Percentiles rank a stretch among this genome's conserved stretches.
These are phyloP conservation scores for Ulota crispa DNA, from an alignment of 225 moss, liverwort and hornwort genomes.

Conservation along the genomic window DNA sequence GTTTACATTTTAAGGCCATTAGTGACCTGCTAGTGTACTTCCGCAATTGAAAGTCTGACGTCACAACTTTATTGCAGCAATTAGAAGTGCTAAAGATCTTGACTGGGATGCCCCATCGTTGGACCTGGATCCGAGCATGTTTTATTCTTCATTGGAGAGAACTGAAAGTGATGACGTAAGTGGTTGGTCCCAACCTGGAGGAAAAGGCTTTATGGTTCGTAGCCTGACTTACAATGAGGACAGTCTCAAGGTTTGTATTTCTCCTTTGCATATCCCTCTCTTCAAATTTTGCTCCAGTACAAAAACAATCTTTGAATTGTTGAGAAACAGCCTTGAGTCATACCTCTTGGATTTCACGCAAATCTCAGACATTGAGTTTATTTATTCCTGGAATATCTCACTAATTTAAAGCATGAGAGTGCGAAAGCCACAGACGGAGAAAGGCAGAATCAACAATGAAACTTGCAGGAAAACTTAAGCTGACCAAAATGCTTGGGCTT, in stretches of 20 bases:
- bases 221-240: constrained; percentile 61
- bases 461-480: not conserved
- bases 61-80: constrained; percentile 34
- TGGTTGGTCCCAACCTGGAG: constrained; percentile 72
- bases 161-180: constrained; percentile 44
- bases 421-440: not conserved
- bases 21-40: not conserved
- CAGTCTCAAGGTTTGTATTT: constrained; percentile 58
- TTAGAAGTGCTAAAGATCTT: constrained; percentile 51
- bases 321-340: not conserved
- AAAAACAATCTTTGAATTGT: not conserved
- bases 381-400: not conserved
- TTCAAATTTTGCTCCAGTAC: not conserved
- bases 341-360: not conserved
- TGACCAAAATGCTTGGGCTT: not conserved
- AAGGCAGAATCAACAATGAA: not conserved
- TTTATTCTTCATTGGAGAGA: constrained; percentile 47
- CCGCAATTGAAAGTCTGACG: constrained; percentile 3
- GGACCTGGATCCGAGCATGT: constrained; percentile 46
- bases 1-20: not conserved
- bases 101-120: constrained; percentile 30
- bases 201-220: constrained; percentile 69
- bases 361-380: not conserved
- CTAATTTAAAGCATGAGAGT: not conserved
- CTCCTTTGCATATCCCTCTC: not conserved